Evolutionary conservation across 108 stramenopile species (phyloP), one percentile per base, ranked within the genome.

Genomic region (Pseudonitzschia multistriata): DNA sequence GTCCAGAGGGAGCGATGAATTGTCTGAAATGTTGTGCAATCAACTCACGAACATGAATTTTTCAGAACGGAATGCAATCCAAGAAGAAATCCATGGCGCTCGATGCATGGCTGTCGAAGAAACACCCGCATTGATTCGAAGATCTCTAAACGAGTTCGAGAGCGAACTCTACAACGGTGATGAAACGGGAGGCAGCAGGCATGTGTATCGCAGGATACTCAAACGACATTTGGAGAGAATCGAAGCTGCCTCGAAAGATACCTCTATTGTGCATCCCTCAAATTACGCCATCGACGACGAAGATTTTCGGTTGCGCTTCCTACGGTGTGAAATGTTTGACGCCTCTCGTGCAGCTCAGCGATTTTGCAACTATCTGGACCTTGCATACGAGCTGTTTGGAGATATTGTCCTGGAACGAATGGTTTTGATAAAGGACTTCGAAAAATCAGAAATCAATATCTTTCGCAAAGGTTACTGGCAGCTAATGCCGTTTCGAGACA

Each of bases 351-450:
- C 81, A 15, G 81, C 74, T 0, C 19, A 15, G 22, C 73, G 81
- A 0, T 68, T 78, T 49, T 49, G 73, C 21, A 56, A 66, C 50
- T 62, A 67, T 34, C 78, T 78, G 35, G 81, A 81, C 33, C 52
- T 27, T 55, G 74, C 74, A 35, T 52, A 78, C 10, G 73, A 78
- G 31, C 55, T 73, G 0, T 81, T 74, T 62, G 81, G 81, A 0
- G 63, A 70, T 21, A 69, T 49, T 21, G 27, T 33, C 19, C 59
- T 60, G 25, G 35, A 35, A 35, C 30, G 59, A 60, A 29, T 33
- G 59, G 28, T 60, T 60, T 33, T 29, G 1, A 31, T 60, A 8
- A 35, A 29, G 3, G 59, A 60, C 28, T 36, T 60, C 13, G 6
- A 8, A 15, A 60, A 29, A 33, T 29, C 6, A 13, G 59, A 60